These are phyloP conservation scores for Colletotrichum godetiae DNA, from an alignment of 2,329 filamentous ascomycete species.

Conservation along the genomic window DNA sequence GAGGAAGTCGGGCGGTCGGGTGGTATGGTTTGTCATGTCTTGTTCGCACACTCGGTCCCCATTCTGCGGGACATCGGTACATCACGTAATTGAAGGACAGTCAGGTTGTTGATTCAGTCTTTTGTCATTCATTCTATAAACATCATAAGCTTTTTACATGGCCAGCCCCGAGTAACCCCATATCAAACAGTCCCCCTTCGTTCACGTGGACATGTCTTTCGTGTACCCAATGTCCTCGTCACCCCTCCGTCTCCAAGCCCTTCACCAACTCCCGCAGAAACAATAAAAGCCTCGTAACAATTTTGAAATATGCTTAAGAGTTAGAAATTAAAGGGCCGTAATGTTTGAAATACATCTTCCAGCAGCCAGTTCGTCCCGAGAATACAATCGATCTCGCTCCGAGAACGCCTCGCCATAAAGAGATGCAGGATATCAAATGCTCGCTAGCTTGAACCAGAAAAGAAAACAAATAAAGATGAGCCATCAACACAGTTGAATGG, in stretches of 20 bases:
- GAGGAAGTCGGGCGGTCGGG: background rate
- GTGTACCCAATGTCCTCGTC: background rate
- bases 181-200: slow-evolving; percentile 5
- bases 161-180: background rate
- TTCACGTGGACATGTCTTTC: background rate
- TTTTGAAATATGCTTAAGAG: background rate
- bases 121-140: background rate
- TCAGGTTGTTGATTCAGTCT: background rate
- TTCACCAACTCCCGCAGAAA: background rate
- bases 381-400: background rate
- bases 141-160: background rate
- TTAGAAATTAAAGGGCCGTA: slow-evolving; percentile 11
- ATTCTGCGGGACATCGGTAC: background rate
- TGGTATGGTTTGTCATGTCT: background rate
- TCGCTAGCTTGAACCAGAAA: slow-evolving; percentile 4
- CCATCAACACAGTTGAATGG: background rate
- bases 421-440: slow-evolving; percentile 9
- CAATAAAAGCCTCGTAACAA: background rate
- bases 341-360: background rate
- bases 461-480: background rate
- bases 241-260: background rate
- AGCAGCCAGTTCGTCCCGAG: slow-evolving; percentile 10
- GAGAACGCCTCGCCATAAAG: slow-evolving; percentile 28
- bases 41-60: background rate
- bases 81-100: background rate